Evolutionary conservation across 768 basidiomycete species (phyloP), one percentile per base, ranked within the genome.

Genomic region (Xerocomellus intermedius): DNA sequence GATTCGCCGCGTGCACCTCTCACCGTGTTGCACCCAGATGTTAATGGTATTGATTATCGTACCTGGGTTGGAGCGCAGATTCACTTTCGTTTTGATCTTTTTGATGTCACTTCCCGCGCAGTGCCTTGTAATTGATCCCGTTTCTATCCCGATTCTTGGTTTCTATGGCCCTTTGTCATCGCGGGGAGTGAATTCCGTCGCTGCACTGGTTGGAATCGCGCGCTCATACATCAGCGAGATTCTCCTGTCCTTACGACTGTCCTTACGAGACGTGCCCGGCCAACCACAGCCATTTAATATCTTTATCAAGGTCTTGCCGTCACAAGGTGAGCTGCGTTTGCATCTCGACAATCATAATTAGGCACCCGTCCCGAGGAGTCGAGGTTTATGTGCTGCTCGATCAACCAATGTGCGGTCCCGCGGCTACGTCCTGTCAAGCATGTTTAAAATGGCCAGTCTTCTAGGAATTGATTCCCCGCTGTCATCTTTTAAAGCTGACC

Each of bases 401-500:
- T 36, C 35, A 14, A 24, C 24, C n/a, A 8, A 30, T 14, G 1
- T n/a, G 33, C 54, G 13, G 19, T 9, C 4, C 35, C 6, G 19
- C 16, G 8, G 13, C 14, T 33, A 10, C 43, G 49, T 43, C 36
- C 8, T 7, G 30, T 14, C 12, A 37, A 54, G 10, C 46, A 14
- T 13, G 19, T 62, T 65, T 21, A 16, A 53, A 58, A 56, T 55
- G n/a, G 17, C 21, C 48, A n/a, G 42, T 32, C 33, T n/a, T 28
- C 39, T 2, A 21, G 6, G 32, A 17, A 19, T 10, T 22, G 28
- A 30, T 46, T 12, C 17, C 30, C 30, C 21, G 12, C 42, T 30
- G 42, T 39, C 47, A 14, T 38, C 42, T 70, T 62, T 55, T 3
- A 60, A 67, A 69, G 39, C 24, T 7, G 38, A 49, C 67, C n/a